phyloP scores from a whole-genome alignment of 371 early-diverging fungal species.

The Saksenaea oblongispora region DNA sequence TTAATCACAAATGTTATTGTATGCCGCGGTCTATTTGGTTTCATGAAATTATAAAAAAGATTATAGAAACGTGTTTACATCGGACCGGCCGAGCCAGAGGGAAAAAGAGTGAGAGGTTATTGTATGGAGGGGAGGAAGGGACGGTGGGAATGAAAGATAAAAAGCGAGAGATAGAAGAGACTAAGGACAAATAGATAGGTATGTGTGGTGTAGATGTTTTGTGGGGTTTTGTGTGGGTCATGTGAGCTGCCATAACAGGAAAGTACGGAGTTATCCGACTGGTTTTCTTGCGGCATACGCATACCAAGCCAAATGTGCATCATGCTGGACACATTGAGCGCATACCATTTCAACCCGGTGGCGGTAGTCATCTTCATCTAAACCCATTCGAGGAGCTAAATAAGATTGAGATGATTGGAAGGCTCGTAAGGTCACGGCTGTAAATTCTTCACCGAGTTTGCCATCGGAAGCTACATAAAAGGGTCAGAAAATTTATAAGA shows the following conservation, averaged over 20 bases:
- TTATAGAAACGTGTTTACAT: not conserved
- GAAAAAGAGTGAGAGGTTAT: too few relatives aligned
- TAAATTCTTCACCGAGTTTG: slow-evolving; percentile 32
- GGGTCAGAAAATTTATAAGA: not conserved
- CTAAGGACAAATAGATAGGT: not conserved
- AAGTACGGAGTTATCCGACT: not conserved
- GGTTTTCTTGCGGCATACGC: slow-evolving; percentile 10
- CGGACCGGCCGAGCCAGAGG: slow-evolving; percentile 2
- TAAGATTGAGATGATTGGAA: slow-evolving; percentile 17
- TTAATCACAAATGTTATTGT: not conserved
- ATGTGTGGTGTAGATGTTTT: not conserved
- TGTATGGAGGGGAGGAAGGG: too few relatives aligned
- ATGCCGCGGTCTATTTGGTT: not conserved
- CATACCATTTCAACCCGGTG: slow-evolving; percentile 44
- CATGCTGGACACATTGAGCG: slow-evolving; percentile 39
- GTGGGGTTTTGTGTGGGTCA: not conserved
- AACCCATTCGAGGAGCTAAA: slow-evolving; percentile 28
- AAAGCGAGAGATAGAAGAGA: not conserved
- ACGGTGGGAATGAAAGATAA: not conserved
- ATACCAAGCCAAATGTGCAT: slow-evolving; percentile 32
- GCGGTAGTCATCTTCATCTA: slow-evolving; percentile 36
- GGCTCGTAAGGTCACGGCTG: slow-evolving; percentile 19
- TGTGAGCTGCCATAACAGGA: not conserved
- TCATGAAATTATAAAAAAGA: not conserved
- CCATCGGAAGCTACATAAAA: slow-evolving; percentile 23